phyloP scores from a whole-genome alignment of 345 rosid species.

The Lepidium aucheri region DNA sequence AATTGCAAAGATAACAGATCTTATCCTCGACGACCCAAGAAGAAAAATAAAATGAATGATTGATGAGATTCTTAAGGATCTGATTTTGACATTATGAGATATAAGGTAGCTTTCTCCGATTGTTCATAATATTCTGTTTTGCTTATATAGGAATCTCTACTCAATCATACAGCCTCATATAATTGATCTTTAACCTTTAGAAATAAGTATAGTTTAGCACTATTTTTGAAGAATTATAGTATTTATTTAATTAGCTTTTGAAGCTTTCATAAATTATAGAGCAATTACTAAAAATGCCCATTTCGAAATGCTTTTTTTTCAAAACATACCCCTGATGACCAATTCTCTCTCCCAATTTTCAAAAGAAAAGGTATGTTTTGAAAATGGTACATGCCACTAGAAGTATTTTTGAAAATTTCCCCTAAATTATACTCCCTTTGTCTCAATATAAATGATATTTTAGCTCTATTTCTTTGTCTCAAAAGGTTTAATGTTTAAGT shows the following conservation, averaged over 20 bases:
- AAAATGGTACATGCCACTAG: no score
- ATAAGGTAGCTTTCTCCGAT: slow-evolving; percentile 1
- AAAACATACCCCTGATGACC: no score
- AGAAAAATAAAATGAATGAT: neutral
- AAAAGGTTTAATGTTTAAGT: no score
- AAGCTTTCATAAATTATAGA: no score
- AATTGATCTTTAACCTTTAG: neutral
- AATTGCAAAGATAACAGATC: slow-evolving; percentile 1
- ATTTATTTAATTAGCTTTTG: neutral
- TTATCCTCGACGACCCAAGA: neutral
- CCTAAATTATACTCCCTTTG: no score
- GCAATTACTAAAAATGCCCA: no score
- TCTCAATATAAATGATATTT: no score
- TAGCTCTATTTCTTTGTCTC: no score
- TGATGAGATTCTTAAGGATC: neutral
- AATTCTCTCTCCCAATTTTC: no score
- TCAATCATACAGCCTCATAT: neutral
- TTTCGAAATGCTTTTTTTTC: no score
- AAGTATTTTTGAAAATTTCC: no score
- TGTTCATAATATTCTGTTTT: neutral
- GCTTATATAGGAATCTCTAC: slow-evolving; percentile 2
- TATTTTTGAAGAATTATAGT: neutral
- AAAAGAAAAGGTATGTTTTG: no score
- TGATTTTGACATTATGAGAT: slow-evolving; percentile 14
- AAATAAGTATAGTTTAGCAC: neutral